Evolutionary conservation across 371 early-diverging fungal genomes (phyloP).

Genomic region (Parasitella parasitica): DNA sequence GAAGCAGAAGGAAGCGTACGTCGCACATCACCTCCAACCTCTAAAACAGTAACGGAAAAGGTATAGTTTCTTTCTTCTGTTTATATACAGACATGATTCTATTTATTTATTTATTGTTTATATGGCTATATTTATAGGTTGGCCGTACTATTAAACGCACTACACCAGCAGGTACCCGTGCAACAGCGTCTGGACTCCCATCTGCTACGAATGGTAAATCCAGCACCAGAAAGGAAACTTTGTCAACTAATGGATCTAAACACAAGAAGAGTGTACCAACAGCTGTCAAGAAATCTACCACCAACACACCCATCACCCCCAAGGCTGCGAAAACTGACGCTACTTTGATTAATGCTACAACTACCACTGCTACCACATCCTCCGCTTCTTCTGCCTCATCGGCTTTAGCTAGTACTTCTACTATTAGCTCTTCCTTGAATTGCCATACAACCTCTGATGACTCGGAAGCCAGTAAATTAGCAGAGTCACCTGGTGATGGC

Average conservation of each 20-base stretch:
- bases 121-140: background rate
- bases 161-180: slow-evolving; percentile 7
- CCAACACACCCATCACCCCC: background rate
- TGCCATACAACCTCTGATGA: background rate
- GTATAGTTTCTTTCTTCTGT: background rate
- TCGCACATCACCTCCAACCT: slow-evolving; percentile 8
- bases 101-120: background rate
- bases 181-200: background rate
- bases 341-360: no score
- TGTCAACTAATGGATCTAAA: slow-evolving; percentile 2
- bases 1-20: background rate
- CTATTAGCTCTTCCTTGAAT: background rate
- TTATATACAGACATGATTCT: background rate
- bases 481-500: no score
- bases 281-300: background rate
- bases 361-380: background rate
- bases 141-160: background rate
- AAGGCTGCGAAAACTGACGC: no score
- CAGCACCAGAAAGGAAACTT: slow-evolving; percentile 7
- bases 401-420: background rate
- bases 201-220: slow-evolving; percentile 2
- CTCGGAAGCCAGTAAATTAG: background rate
- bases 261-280: background rate
- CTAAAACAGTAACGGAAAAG: slow-evolving; percentile 10
- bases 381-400: background rate